A percentile compares a stretch with the other conserved stretches of the same genome.
phyloP scores from a whole-genome alignment of 306 rosid species.

The Trifolium subterraneum region DNA sequence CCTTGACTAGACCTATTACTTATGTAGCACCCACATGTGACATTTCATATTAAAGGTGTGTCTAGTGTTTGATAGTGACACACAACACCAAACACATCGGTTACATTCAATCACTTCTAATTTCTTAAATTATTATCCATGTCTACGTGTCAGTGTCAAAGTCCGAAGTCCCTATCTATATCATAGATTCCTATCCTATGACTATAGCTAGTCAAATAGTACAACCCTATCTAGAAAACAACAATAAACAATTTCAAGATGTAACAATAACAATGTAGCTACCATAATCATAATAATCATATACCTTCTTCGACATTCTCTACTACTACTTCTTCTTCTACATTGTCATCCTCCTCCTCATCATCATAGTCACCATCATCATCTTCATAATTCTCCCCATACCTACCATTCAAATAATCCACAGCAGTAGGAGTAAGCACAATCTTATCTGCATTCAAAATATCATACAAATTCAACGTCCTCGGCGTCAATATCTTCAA shows the following conservation, averaged over 20 bases:
- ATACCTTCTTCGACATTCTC: conserved; percentile 50
- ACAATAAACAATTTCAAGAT: background rate
- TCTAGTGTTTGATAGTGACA: no score
- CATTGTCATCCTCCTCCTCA: conserved; percentile 12
- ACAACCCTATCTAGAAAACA: background rate
- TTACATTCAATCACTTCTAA: no score
- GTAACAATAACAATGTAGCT: background rate
- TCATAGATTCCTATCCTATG: no score
- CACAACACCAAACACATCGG: no score
- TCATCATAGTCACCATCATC: conserved; percentile 44
- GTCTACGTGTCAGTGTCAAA: no score
- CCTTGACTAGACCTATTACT: background rate
- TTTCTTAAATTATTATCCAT: no score
- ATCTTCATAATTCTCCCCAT: conserved; percentile 60
- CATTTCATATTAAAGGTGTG: no score
- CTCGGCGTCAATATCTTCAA: conserved; percentile 90
- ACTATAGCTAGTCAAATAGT: background rate
- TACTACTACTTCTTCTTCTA: conserved; percentile 42
- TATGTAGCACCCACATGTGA: no score
- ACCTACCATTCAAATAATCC: conserved; percentile 74
- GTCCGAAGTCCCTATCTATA: no score
- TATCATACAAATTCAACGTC: conserved; percentile 82
- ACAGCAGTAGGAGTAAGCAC: conserved; percentile 75
- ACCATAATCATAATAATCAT: conserved; percentile 17
- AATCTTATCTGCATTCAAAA: conserved; percentile 86